Conservation (phyloP, 371 early-diverging fungal species). For the Coemansia sp. region DNA sequence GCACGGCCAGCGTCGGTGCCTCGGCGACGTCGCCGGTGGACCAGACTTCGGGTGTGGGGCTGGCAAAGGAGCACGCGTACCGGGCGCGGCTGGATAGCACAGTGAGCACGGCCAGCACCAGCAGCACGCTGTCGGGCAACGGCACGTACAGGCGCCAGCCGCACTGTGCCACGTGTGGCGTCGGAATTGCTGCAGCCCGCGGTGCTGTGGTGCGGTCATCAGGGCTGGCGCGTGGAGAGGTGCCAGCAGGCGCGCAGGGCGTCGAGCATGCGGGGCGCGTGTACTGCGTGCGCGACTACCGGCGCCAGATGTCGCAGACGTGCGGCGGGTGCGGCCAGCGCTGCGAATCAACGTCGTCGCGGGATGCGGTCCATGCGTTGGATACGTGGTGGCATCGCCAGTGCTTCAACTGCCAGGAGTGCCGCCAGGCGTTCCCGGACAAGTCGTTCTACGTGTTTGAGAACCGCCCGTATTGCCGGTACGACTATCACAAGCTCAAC, state of each 20-base stretch:
- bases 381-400: slow-evolving; percentile 80
- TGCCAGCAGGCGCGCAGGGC: slow-evolving; percentile 27
- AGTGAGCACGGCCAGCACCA: slow-evolving; percentile 43
- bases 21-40: slow-evolving; percentile 29
- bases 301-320: slow-evolving; percentile 60
- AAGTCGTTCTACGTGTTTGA: slow-evolving; percentile 84
- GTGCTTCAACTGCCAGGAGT: slow-evolving; percentile 75
- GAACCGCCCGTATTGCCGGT: slow-evolving; percentile 77
- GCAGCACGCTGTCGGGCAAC: slow-evolving; percentile 44
- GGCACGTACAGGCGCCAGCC: slow-evolving; percentile 17
- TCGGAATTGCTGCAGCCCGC: slow-evolving; percentile 9
- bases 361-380: slow-evolving; percentile 75
- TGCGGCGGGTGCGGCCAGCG: slow-evolving; percentile 69
- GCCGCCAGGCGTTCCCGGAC: slow-evolving; percentile 79
- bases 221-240: slow-evolving; percentile 17
- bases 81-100: slow-evolving; percentile 41
- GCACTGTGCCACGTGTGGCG: slow-evolving; percentile 36
- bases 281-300: slow-evolving; percentile 76
- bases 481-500: slow-evolving; percentile 81
- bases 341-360: slow-evolving; percentile 56
- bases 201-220: slow-evolving; percentile 26
- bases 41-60: background rate
- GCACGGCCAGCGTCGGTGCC: slow-evolving; percentile 26
- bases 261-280: slow-evolving; percentile 72
- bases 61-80: slow-evolving; percentile 5